A percentile compares a stretch with the other conserved stretches of the same genome.
Evolutionary conservation across 495 filamentous ascomycete genomes (phyloP).

Genomic region (Daldinia childiae): DNA sequence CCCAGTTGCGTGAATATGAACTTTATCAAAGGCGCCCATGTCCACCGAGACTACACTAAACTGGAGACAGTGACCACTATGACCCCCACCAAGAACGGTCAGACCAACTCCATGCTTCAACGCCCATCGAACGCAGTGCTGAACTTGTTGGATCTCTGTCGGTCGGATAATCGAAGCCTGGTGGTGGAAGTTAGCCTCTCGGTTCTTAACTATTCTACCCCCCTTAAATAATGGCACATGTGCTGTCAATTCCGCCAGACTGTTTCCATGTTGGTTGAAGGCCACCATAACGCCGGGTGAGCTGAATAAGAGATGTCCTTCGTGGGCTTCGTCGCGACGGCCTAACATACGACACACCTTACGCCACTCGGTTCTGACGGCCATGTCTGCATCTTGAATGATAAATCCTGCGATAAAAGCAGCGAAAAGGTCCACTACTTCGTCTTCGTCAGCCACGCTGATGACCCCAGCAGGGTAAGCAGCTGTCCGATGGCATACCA

Average conservation of each 20-base stretch:
- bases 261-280: constrained; percentile 61
- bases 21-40: constrained; percentile 65
- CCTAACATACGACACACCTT: constrained; percentile 62
- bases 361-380: constrained; percentile 58
- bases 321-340: constrained; percentile 53
- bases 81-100: constrained; percentile 66
- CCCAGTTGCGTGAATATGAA: constrained; percentile 54
- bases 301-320: constrained; percentile 61
- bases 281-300: constrained; percentile 62
- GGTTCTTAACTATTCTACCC: constrained; percentile 59
- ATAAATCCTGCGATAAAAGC: constrained; percentile 62
- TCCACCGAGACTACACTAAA: constrained; percentile 65
- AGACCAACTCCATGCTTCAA: constrained; percentile 59
- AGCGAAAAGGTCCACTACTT: constrained; percentile 63
- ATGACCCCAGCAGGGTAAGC: constrained; percentile 62
- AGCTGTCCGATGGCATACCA: constrained; percentile 63
- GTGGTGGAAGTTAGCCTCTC: constrained; percentile 58
- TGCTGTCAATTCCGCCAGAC: constrained; percentile 58
- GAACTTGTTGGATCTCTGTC: constrained; percentile 61
- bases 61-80: constrained; percentile 68
- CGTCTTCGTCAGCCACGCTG: constrained; percentile 58
- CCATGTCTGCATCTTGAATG: constrained; percentile 51
- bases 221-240: constrained; percentile 57
- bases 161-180: constrained; percentile 60
- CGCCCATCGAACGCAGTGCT: constrained; percentile 69